phyloP scores from a whole-genome alignment of 345 rosid genomes.

The Eucalyptus pauciflora region DNA sequence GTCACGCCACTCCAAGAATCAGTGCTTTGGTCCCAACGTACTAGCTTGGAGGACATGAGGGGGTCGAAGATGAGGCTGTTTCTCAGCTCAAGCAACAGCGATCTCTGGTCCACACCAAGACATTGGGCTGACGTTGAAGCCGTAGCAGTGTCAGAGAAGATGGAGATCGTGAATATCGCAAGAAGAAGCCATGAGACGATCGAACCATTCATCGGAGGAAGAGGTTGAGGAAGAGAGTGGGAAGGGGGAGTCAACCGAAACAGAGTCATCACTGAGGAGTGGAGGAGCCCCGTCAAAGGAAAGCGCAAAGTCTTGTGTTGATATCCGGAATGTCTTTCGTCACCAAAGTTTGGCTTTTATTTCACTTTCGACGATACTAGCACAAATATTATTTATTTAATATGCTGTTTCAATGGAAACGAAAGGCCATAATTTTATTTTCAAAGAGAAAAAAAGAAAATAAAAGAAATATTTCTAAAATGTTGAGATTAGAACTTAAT shows the following conservation, averaged over 20 bases:
- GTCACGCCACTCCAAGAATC: slow-evolving; percentile 26
- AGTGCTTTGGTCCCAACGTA: not conserved
- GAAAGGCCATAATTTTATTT: not conserved
- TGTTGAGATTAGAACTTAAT: not conserved
- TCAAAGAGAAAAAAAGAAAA: not conserved
- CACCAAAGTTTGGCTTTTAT: not conserved
- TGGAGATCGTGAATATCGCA: not conserved
- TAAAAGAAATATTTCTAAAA: too few species aligned
- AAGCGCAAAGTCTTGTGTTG: not conserved
- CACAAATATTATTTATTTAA: too few species aligned
- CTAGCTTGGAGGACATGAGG: fast-evolving
- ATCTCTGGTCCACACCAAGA: not conserved
- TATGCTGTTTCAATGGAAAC: too few species aligned
- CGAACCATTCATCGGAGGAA: not conserved
- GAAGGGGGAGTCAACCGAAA: not conserved
- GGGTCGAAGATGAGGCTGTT: not conserved
- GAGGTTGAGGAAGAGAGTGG: not conserved
- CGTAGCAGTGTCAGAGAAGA: not conserved
- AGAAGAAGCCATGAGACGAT: not conserved
- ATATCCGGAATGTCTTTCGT: fast-evolving
- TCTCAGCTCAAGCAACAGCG: not conserved
- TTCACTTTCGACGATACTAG: not conserved
- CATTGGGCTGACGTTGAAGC: not conserved
- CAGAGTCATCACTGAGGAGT: too few species aligned
- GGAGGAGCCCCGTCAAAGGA: not conserved